Percentiles rank a stretch among this genome's conserved stretches.
phyloP scores from a whole-genome alignment of 306 rosid genomes.

The Prinsepia uniflora region DNA sequence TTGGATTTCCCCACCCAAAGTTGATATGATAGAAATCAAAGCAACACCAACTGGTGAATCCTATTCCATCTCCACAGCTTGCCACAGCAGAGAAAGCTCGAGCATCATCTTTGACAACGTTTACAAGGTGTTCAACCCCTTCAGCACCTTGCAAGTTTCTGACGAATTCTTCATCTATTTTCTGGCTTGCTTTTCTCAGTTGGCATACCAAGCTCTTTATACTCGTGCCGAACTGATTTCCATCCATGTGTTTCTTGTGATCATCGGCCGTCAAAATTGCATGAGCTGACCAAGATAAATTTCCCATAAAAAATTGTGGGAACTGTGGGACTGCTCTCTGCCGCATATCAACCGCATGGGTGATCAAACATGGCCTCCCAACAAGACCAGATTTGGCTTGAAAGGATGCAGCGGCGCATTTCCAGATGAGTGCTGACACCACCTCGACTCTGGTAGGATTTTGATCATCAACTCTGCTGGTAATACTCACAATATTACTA shows the following conservation, averaged over 20 bases:
- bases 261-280: too few species aligned
- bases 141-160: neutral
- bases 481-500: too few species aligned
- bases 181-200: slow-evolving; percentile 2
- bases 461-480: neutral
- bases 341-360: slow-evolving; percentile 13
- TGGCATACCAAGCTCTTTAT: neutral
- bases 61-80: slow-evolving; percentile 5
- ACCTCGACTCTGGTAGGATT: slow-evolving; percentile 10
- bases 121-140: neutral
- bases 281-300: neutral
- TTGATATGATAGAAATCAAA: slow-evolving; percentile 9
- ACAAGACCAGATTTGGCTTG: neutral
- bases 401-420: neutral
- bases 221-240: too few species aligned
- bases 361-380: neutral
- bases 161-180: neutral
- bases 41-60: slow-evolving; percentile 11
- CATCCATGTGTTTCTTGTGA: too few species aligned
- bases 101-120: neutral
- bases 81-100: neutral
- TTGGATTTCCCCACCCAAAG: slow-evolving; percentile 25
- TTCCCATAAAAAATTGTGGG: slow-evolving; percentile 2
- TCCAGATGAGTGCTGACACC: slow-evolving; percentile 1
- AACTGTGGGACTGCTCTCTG: slow-evolving; percentile 4